Evolutionary conservation across 768 basidiomycete species (phyloP).

Genomic region (Xerocomus brunneocitrinus): DNA sequence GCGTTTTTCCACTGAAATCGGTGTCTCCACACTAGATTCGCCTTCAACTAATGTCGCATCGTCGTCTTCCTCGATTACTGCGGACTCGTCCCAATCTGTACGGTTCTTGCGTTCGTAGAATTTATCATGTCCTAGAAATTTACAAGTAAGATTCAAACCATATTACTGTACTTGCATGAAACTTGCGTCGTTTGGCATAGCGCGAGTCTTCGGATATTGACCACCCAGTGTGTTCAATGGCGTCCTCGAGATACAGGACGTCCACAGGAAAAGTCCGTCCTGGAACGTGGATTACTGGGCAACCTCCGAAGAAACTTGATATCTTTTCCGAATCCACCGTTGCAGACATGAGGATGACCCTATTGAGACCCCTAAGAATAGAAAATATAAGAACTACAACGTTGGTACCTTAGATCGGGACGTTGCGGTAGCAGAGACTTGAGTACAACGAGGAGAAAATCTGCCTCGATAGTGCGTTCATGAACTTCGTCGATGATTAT

Average conservation of each 20-base stretch:
- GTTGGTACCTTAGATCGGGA: conserved; percentile 73
- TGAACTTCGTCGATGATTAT: conserved; percentile 98
- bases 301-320: conserved; percentile 81
- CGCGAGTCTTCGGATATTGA: conserved; percentile 73
- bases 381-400: background rate
- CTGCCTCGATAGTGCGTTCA: conserved; percentile 94
- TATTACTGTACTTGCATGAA: background rate
- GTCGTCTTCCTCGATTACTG: conserved; percentile 56
- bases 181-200: conserved; percentile 69
- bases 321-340: conserved; percentile 92
- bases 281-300: conserved; percentile 81
- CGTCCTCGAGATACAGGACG: conserved; percentile 83
- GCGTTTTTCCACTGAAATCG: conserved; percentile 65
- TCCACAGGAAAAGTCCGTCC: conserved; percentile 95
- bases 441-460: conserved; percentile 92
- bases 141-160: background rate
- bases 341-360: conserved; percentile 94
- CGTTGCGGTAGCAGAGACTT: conserved; percentile 75
- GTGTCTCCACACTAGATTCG: conserved; percentile 13
- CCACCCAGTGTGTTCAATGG: conserved; percentile 78
- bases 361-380: conserved; percentile 27
- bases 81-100: conserved; percentile 79
- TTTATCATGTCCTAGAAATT: conserved; percentile 51
- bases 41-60: conserved; percentile 41
- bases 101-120: conserved; percentile 58